Conservation (phyloP, 2,329 filamentous ascomycete species). For the Cladosporium halotolerans region DNA sequence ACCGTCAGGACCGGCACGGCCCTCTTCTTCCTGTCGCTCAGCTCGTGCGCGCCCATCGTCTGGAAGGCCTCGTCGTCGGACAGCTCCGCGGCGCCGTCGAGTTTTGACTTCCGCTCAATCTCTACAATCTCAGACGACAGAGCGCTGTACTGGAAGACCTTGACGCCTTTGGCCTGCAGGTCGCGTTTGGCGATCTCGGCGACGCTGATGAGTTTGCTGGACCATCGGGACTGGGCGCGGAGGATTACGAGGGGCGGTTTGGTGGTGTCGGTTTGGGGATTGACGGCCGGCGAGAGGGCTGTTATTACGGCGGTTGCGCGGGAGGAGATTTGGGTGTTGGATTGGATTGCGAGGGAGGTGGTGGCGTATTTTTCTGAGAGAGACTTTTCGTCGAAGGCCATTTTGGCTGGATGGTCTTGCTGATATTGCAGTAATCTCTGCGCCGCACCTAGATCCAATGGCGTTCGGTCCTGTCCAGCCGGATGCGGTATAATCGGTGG, state of each 20-base stretch:
- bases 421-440: neutral
- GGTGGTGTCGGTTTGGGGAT: neutral
- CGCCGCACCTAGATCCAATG: too few relatives aligned
- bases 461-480: too few relatives aligned
- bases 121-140: conserved; percentile 20
- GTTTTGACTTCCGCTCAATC: conserved; percentile 18
- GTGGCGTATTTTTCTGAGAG: conserved; percentile 20
- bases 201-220: conserved; percentile 62
- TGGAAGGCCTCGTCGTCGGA: conserved; percentile 24
- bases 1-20: conserved; percentile 53
- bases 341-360: conserved; percentile 21
- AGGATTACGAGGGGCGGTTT: conserved; percentile 36
- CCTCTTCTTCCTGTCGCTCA: conserved; percentile 37
- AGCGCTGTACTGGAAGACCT: conserved; percentile 35
- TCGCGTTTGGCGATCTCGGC: conserved; percentile 52
- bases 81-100: conserved; percentile 15
- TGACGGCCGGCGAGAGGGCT: conserved; percentile 13
- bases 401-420: neutral
- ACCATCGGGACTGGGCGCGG: conserved; percentile 33
- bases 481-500: too few relatives aligned
- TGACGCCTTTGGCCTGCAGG: conserved; percentile 38
- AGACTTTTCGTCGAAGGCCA: conserved; percentile 17
- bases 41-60: conserved; percentile 22
- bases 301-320: conserved; percentile 24
- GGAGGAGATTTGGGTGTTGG: conserved; percentile 27